Conservation (phyloP, 1,284 basidiomycete species). For the Apiotrichum mycotoxinovorans region DNA sequence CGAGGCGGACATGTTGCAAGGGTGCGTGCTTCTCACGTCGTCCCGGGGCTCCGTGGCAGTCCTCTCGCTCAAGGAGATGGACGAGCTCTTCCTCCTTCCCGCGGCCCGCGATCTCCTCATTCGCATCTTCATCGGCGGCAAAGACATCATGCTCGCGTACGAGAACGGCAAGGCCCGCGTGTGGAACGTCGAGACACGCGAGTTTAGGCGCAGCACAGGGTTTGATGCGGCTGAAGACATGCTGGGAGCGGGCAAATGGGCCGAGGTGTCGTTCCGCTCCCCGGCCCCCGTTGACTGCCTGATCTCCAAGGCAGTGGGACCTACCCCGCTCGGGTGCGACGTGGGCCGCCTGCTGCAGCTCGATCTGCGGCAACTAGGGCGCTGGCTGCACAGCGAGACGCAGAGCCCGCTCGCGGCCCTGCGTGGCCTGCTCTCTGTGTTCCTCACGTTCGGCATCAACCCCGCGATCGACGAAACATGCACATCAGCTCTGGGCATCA, state of each 20-base stretch:
- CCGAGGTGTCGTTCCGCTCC: conserved; percentile 55
- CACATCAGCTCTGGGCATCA: conserved; percentile 35
- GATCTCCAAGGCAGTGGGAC: conserved; percentile 12
- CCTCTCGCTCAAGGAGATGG: conserved; percentile 68
- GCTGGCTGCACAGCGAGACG: conserved; percentile 21
- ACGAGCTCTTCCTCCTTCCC: conserved; percentile 72
- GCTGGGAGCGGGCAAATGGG: conserved; percentile 67
- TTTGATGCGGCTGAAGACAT: conserved; percentile 72
- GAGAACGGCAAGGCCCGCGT: conserved; percentile 70
- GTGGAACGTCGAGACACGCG: conserved; percentile 81
- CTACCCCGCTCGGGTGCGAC: conserved; percentile 6
- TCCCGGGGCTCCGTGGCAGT: conserved; percentile 77
- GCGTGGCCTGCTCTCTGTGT: conserved; percentile 45
- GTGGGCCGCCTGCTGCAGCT: conserved; percentile 28
- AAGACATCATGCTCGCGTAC: conserved; percentile 75
- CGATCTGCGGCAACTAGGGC: conserved; percentile 26
- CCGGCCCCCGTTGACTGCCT: conserved; percentile 5
- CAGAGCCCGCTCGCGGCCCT: conserved; percentile 27
- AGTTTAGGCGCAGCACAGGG: conserved; percentile 79
- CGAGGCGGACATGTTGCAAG: conserved; percentile 59
- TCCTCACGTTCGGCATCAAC: conserved; percentile 54
- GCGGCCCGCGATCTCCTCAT: conserved; percentile 66
- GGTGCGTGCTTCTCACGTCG: conserved; percentile 69
- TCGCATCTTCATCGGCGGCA: conserved; percentile 63
- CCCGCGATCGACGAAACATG: conserved; percentile 67